Conservation (phyloP, 257 asterid species). For the Solanum clarkiae region DNA sequence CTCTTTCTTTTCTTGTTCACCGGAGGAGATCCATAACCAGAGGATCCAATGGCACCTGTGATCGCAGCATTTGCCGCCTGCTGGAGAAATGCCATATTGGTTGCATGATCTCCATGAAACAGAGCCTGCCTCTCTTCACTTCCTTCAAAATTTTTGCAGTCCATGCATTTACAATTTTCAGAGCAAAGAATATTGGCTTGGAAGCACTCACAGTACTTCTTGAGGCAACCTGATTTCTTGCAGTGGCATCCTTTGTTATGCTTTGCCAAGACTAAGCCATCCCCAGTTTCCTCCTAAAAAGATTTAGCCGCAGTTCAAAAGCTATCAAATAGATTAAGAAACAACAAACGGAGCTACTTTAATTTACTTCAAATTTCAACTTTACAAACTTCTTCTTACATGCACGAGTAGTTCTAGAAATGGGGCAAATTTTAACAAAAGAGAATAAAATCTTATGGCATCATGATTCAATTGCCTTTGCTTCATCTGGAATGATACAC, state of each 20-base stretch:
- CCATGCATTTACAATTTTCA: conserved; percentile 85
- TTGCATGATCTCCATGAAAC: conserved; percentile 70
- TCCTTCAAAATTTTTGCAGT: conserved; percentile 91
- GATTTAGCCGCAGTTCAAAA: neutral
- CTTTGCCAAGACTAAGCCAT: conserved; percentile 46
- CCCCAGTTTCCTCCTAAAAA: conserved; percentile 58
- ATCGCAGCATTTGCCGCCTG: conserved; percentile 98
- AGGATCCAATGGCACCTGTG: conserved; percentile 82
- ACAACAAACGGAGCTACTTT: neutral
- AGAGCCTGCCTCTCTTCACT: conserved; percentile 90
- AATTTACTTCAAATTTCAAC: neutral
- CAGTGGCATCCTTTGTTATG: conserved; percentile 96
- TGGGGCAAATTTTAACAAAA: neutral
- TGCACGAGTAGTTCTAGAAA: neutral
- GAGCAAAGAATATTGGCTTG: conserved; percentile 94
- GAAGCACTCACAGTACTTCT: conserved; percentile 90
- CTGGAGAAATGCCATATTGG: conserved; percentile 54
- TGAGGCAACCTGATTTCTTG: conserved; percentile 94
- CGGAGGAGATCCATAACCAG: conserved; percentile 85
- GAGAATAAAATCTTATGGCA: neutral
- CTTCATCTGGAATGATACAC: neutral
- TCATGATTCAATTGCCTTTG: neutral
- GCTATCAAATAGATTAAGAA: conserved; percentile 1
- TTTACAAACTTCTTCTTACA: neutral
- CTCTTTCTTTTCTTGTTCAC: conserved; percentile 64